Evolutionary conservation across 1,284 basidiomycete genomes (phyloP).

Genomic region (Malassezia furfur): DNA sequence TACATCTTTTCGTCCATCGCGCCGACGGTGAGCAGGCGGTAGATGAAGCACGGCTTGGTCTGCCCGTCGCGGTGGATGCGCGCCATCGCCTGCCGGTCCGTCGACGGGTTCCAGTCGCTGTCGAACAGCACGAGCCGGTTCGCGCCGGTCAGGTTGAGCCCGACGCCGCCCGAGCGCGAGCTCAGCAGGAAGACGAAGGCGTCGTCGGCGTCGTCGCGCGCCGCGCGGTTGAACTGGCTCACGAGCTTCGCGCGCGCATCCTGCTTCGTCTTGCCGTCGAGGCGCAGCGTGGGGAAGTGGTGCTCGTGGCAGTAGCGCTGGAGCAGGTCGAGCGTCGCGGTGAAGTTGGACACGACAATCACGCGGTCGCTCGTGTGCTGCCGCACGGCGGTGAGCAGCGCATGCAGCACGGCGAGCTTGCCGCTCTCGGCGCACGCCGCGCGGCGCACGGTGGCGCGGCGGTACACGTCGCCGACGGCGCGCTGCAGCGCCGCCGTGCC

Average conservation of each 20-base stretch:
- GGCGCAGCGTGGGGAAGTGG: slow-evolving; percentile 56
- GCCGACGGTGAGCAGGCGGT: slow-evolving; percentile 62
- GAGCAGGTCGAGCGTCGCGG: slow-evolving; percentile 77
- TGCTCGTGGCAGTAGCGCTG: slow-evolving; percentile 51
- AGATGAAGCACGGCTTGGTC: slow-evolving; percentile 75
- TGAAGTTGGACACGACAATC: slow-evolving; percentile 47
- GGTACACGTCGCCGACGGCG: not conserved
- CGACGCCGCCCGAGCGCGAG: slow-evolving; percentile 93
- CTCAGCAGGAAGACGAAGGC: slow-evolving; percentile 82
- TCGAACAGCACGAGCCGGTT: slow-evolving; percentile 78
- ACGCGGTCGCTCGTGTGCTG: slow-evolving; percentile 64
- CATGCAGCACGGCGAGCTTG: slow-evolving; percentile 65
- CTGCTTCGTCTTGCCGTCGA: slow-evolving; percentile 60
- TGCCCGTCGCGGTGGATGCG: slow-evolving; percentile 78
- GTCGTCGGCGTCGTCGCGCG: slow-evolving; percentile 13
- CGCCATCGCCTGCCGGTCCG: slow-evolving; percentile 92
- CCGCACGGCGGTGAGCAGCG: slow-evolving; percentile 59
- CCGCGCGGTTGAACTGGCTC: slow-evolving; percentile 32
- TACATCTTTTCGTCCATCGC: slow-evolving; percentile 49
- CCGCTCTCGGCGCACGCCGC: slow-evolving; percentile 20
- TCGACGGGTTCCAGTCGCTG: slow-evolving; percentile 84
- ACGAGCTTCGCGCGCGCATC: slow-evolving; percentile 30
- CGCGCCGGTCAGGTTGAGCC: slow-evolving; percentile 95
- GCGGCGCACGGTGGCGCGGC: not conserved
- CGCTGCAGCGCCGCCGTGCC: not conserved